Base-by-base conservation (phyloP, 2,329 filamentous ascomycete genomes). In the Neofusicoccum umdonicola region DNA sequence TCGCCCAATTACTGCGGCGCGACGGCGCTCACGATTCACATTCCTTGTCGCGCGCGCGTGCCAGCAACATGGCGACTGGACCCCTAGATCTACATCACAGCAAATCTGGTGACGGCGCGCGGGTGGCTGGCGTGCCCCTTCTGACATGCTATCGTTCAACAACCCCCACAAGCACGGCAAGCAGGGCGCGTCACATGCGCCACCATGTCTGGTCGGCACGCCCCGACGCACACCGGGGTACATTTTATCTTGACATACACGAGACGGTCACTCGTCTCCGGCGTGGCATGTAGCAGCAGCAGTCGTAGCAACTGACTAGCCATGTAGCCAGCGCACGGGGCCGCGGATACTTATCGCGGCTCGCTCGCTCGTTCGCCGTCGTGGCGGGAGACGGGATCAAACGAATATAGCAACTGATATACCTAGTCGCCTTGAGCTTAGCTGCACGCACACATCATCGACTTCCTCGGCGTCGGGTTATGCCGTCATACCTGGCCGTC, bases 1-100 rank as follows among this genome's bases (percentile, higher is more conserved):
- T 41, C 52, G 39, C 44, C 42, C 41, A 45, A 34, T 35, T 45
- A 9, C 22, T 44, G 41, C 27, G n/a, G 13, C 37, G 19, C 17
- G 27, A 6, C 11, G 27, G 27, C 48, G 27, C 6, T 44, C 56
- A 37, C 44, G 56, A 60, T 60, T 60, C 56, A 60, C 41, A 35
- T 60, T 35, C 56, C 56, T 60, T 60, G 56, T 35, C 19, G 34
- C 50, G 34, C 50, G 50, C 50, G 50, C 15, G 31, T 19, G 27
- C 47, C 22, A 22, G 45, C 12, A 1, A 27, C 13, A 48, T 27
- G 42, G 45, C 27, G 15, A n/a, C 13, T 60, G 56, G 56, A 60
- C 56, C 56, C 56, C 42, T 60, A 60, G 56, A 60, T 60, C 56
- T 45, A 45, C 56, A 57, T 57, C 54, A 47, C 56, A 39, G 41